Evolutionary conservation across 2,329 filamentous ascomycete species (phyloP), one percentile per base, ranked within the genome.

Genomic region (Arthroderma uncinatum): DNA sequence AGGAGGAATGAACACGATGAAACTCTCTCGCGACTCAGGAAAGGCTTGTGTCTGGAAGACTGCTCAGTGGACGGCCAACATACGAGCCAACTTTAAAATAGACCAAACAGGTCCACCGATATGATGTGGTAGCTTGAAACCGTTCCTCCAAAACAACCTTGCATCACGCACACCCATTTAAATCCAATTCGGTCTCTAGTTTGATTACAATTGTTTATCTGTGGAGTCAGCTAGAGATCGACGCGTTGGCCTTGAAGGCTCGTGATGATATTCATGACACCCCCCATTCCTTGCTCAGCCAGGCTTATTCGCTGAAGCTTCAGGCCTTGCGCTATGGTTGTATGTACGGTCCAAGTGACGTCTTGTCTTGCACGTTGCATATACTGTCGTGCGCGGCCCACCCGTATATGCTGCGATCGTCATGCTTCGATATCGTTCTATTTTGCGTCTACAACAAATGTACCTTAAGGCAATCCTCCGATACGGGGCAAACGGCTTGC

Each of bases 391-490:
- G 44, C 28, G 44, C 28, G 44, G 28, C 44, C 44, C 25, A 12
- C 23, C 44, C 44, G 44, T 30, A 50, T n/a, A 37, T 50, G 44
- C 44, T 30, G 44, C n/a, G 44, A 50, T 50, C 44, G 44, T 50
- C 44, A 50, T 48, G 21, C 42, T 16, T 25, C 19, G 23, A 30
- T 30, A 48, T 48, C 21, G 42, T 48, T 25, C 42, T 16, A 14
- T n/a, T 25, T 48, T 19, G 34, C 12, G 12, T 9, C 37, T 44
- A 8, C 12, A 12, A n/a, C n/a, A 44, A 25, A 19, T 12, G 33
- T 30, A 25, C 44, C n/a, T 19, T 3, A 50, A 16, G 23, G 33
- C 25, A 50, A 50, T 50, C 23, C 44, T 50, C 40, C 23, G 40
- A 7, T 25, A 44, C 23, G 40, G 40, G 40, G 25, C 14, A 50